These are phyloP conservation scores for Ganoderma lucidum DNA, from an alignment of 1,284 basidiomycete genomes.

Conservation along the genomic window DNA sequence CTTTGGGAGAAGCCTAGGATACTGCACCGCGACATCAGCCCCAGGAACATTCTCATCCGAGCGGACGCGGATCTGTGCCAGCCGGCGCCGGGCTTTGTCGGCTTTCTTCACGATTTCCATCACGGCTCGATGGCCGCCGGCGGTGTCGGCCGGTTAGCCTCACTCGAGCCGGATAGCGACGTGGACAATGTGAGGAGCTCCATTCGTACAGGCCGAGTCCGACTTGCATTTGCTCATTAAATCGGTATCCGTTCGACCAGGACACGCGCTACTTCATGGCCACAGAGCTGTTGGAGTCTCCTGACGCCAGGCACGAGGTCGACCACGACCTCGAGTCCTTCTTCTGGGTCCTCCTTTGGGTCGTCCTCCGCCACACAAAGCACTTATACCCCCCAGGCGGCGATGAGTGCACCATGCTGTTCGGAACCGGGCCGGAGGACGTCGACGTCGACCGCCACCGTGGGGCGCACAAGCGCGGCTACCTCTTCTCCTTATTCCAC, in stretches of 20 bases:
- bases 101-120: slow-evolving; percentile 30
- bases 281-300: slow-evolving; percentile 1
- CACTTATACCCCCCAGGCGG: not conserved
- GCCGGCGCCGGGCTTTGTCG: not conserved
- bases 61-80: not conserved
- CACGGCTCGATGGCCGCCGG: slow-evolving; percentile 16
- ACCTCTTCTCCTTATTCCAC: not conserved
- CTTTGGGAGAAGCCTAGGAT: slow-evolving; percentile 13
- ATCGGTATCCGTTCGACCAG: slow-evolving; percentile 2
- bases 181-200: no score
- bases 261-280: slow-evolving; percentile 32
- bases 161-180: no score
- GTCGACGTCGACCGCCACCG: not conserved
- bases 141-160: not conserved
- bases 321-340: slow-evolving; percentile 32
- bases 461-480: no score
- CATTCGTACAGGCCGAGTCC: no score
- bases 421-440: not conserved
- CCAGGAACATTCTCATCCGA: slow-evolving; percentile 27
- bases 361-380: slow-evolving; percentile 25
- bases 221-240: no score
- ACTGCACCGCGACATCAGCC: slow-evolving; percentile 29
- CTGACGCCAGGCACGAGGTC: slow-evolving; percentile 10
- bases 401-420: not conserved
- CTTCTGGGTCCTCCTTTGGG: slow-evolving; percentile 31